Evolutionary conservation across 805 yeast species (phyloP), one percentile per base, ranked within the genome.

Genomic region (Lipomyces chichibuensis): DNA sequence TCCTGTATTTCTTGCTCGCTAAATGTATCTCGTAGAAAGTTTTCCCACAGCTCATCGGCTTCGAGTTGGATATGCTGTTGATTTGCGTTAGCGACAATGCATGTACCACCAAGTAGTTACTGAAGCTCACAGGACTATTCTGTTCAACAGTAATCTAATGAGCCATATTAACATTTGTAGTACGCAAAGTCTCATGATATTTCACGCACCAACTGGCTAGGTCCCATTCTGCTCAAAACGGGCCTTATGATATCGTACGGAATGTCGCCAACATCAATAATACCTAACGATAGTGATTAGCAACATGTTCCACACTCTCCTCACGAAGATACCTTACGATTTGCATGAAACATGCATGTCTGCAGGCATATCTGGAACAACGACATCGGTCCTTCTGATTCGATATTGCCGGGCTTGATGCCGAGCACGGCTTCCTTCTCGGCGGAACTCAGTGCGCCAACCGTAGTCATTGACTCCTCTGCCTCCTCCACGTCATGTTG

Each of bases 191-290:
- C 17, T 43, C n/a, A 37, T 9, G 13, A 9, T 0, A 25, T 17
- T 29, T 43, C 20, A 52, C 67, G 64, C n/a, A 70, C 70, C 57
- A 80, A 74, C 67, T 80, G 82, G 23, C 69, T 72, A 2, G 79
- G 76, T 2, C 74, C 61, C 69, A 79, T 65, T 49, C 72, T 72
- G 43, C 71, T 66, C 39, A 80, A 72, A 13, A 80, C 72, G 0
- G 83, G 82, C 69, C 72, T 71, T 2, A 77, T 75, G n/a, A 80
- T 65, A 14, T 73, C 75, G 65, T 74, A 81, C 3, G 80, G 79
- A 6, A 78, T 71, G 25, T 73, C 76, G n/a, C 83, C 83, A 23
- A 80, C 73, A 60, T 80, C 82, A 2, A 62, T 57, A 32, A 80
- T 76, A 27, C 71, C 78, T 76, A 37, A 11, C 20, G 43, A 14